Conservation (phyloP, 2,329 filamentous ascomycete genomes). For the Cordyceps tenuipes region DNA sequence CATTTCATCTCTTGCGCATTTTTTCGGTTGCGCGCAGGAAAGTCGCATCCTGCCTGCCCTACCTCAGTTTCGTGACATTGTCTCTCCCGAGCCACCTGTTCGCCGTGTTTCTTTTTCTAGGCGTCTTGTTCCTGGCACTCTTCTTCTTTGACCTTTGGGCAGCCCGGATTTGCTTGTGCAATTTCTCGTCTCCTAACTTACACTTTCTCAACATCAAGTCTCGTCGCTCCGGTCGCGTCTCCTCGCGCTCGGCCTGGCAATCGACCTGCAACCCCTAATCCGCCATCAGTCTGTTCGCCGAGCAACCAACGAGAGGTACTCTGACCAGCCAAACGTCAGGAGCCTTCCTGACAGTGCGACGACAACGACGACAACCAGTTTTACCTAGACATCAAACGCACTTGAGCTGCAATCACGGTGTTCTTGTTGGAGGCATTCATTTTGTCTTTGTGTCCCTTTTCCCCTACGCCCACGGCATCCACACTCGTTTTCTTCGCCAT, state of each 20-base stretch:
- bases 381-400: background rate
- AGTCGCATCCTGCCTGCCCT: background rate
- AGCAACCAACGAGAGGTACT: slow-evolving; percentile 1
- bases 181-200: background rate
- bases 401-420: background rate
- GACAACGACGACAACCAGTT: slow-evolving; percentile 2
- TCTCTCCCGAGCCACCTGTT: background rate
- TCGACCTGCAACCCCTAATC: background rate
- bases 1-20: background rate
- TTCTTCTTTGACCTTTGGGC: background rate
- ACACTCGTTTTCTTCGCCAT: slow-evolving; percentile 1
- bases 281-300: slow-evolving; percentile 1
- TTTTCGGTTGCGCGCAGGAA: background rate
- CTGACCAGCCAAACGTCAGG: slow-evolving; percentile 6
- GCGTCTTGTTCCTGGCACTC: background rate
- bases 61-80: background rate
- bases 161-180: background rate
- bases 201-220: background rate
- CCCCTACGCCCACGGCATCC: background rate
- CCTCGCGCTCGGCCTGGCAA: background rate
- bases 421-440: background rate
- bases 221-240: background rate
- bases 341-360: slow-evolving; percentile 3
- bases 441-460: background rate
- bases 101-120: background rate